These are phyloP conservation scores for Trifolium dubium DNA, from an alignment of 306 rosid species.

Conservation along the genomic window DNA sequence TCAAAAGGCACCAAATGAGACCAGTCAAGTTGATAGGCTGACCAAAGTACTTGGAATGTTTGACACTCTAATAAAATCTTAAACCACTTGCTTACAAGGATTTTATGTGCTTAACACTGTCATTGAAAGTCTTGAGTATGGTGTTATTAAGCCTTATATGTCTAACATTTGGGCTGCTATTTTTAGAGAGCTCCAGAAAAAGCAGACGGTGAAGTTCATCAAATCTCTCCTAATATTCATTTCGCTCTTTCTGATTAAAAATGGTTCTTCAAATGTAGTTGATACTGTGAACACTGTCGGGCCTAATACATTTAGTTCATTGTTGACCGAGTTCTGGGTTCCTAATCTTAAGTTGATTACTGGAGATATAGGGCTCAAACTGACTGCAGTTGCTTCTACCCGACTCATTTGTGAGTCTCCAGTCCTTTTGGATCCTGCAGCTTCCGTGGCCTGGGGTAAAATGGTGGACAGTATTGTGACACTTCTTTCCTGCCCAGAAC, in stretches of 20 bases:
- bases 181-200: conserved; percentile 72
- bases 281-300: conserved; percentile 76
- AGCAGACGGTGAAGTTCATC: conserved; percentile 64
- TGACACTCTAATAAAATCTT: no score
- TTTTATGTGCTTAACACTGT: no score
- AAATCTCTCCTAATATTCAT: conserved; percentile 78
- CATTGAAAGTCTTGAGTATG: conserved; percentile 79
- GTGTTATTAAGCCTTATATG: conserved; percentile 65
- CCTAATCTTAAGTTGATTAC: conserved; percentile 79
- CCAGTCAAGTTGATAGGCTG: no score
- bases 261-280: conserved; percentile 64
- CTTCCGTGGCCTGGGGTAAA: conserved; percentile 81
- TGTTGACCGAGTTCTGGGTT: conserved; percentile 85
- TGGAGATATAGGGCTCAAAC: conserved; percentile 78
- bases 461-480: conserved; percentile 90
- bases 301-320: conserved; percentile 60
- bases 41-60: no score
- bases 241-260: conserved; percentile 86
- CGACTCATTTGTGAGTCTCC: conserved; percentile 84
- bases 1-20: no score
- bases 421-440: conserved; percentile 67
- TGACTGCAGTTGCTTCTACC: conserved; percentile 89
- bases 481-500: conserved; percentile 61
- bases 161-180: conserved; percentile 82
- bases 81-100: no score